phyloP scores from a whole-genome alignment of 202 grass and related monocot species.

The Carex arenaria region DNA sequence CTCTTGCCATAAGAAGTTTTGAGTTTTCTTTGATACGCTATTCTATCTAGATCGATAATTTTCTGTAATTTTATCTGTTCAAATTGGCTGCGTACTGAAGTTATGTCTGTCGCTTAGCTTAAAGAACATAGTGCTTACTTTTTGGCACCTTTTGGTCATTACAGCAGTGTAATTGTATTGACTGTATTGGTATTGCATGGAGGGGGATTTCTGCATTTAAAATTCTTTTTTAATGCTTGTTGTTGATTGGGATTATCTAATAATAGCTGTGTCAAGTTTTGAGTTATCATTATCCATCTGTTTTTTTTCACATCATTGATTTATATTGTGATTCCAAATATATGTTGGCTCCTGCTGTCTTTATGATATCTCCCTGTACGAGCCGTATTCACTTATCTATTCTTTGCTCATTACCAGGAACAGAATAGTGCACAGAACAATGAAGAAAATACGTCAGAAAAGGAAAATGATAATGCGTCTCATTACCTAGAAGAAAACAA shows the following conservation, averaged over 20 bases:
- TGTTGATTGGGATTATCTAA: conserved; percentile 3
- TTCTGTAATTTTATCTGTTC: neutral
- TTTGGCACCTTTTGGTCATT: neutral
- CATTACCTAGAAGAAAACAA: conserved; percentile 45
- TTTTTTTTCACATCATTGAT: neutral
- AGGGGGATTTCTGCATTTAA: neutral
- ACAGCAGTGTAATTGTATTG: neutral
- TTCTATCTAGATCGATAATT: neutral
- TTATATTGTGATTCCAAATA: neutral
- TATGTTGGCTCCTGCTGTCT: neutral
- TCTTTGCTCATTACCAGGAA: neutral
- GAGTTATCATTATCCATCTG: neutral
- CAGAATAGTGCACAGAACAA: conserved; percentile 32
- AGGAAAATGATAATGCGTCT: conserved; percentile 33
- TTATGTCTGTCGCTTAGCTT: neutral
- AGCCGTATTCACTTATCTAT: neutral
- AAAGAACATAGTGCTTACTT: neutral
- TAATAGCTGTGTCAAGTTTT: neutral
- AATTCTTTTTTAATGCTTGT: neutral
- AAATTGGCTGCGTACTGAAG: neutral
- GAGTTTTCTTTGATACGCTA: neutral
- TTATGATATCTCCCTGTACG: neutral
- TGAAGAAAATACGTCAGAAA: conserved; percentile 27
- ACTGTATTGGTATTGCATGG: neutral
- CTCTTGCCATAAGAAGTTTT: conserved; percentile 4